Percentiles rank a stretch among this genome's conserved stretches.
Evolutionary conservation across 768 basidiomycete genomes (phyloP).

Genomic region (Rhodotorula sphaerocarpa): DNA sequence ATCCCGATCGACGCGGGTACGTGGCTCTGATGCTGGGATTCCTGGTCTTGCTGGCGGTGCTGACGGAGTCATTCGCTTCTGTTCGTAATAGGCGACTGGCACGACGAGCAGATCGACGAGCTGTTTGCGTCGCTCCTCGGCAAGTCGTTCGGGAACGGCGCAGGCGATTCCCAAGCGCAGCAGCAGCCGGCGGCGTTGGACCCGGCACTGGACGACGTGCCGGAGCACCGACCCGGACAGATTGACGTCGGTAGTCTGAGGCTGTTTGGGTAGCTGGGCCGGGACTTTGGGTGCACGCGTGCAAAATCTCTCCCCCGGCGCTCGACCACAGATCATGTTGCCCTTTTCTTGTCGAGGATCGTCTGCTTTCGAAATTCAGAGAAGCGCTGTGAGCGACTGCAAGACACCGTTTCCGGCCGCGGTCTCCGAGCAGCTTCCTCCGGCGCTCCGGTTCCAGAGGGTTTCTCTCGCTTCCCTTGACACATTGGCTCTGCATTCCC

Average conservation of each 20-base stretch:
- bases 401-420: no score
- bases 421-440: no score
- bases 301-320: no score
- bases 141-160: constrained; percentile 2
- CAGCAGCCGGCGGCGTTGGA: constrained; percentile 25
- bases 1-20: constrained; percentile 57
- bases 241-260: constrained; percentile 20
- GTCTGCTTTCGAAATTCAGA: no score
- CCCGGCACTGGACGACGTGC: constrained; percentile 13
- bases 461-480: no score
- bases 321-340: no score
- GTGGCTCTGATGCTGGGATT: background rate
- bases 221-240: background rate
- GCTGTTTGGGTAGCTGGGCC: constrained; percentile 15
- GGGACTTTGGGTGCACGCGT: no score
- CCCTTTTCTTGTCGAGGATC: no score
- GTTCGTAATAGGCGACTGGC: constrained; percentile 55
- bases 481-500: no score
- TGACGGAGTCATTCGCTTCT: background rate
- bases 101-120: constrained; percentile 93
- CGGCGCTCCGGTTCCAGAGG: no score
- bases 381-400: no score
- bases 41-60: background rate
- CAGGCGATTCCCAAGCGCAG: background rate
- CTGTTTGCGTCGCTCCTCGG: constrained; percentile 81